Evolutionary conservation across 768 basidiomycete species (phyloP), one percentile per base, ranked within the genome.

Genomic region (Agaricus sinodeliciosus): DNA sequence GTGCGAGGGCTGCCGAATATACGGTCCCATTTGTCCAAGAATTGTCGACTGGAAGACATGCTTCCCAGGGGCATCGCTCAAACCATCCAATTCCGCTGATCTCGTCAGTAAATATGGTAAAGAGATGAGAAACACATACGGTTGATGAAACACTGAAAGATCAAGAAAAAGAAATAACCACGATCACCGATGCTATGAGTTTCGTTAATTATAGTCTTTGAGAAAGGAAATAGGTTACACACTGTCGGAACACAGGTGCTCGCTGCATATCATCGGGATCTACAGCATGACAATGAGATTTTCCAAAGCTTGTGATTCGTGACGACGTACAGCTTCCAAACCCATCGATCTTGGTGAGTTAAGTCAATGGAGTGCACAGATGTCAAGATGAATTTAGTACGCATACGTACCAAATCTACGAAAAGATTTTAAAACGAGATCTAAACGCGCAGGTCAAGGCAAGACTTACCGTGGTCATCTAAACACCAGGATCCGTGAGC

Each of bases 71-170:
- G 66, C 65, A 55, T 84, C 84, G 55, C 84, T 73, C 12, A 79
- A 66, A 3, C 93, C 93, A 62, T 97, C 95, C 16, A 88, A 50
- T 1, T 79, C 81, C 55, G 83, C 89, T 85, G 58, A 51, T 45
- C 37, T 52, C 42, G 28, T 28, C 45, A 16, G 18, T 53, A 15
- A 15, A 39, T 2, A 15, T 39, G 16, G 5, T 39, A 16, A 16
- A 3, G 15, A 45, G n/a, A 28, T 34, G 16, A 47, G 31, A 31
- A n/a, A 36, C 34, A 39, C 57, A 48, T 59, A 88, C 89, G 80
- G 57, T 87, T 85, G 60, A 88, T 81, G 66, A 94, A 94, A 59
- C 89, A 90, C 60, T 99, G 95, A 74, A 99, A 98, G 1, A 99
- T 74, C 18, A 95, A 73, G 70, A 84, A 99, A 74, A 84, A 94